Percentiles rank a stretch among this genome's conserved stretches.
These are phyloP conservation scores for Phytopythium chamaehyphon DNA, from an alignment of 352 stramenopile species.

Conservation along the genomic window DNA sequence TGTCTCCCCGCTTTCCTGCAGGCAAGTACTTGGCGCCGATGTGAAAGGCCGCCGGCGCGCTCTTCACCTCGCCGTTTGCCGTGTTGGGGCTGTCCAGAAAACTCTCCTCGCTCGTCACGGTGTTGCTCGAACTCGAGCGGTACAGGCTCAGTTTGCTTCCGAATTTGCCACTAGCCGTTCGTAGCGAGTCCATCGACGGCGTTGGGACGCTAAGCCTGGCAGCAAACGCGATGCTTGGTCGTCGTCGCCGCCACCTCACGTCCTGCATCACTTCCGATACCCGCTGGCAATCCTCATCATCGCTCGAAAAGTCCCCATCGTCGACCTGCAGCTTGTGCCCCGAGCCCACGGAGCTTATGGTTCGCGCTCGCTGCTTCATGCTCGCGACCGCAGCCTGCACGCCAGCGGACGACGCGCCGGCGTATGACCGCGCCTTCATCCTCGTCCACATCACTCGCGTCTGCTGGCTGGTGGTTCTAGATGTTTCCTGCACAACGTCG, in stretches of 20 bases:
- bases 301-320: constrained; percentile 55
- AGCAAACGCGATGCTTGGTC: constrained; percentile 19
- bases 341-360: constrained; percentile 11
- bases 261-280: constrained; percentile 12
- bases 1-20: background rate
- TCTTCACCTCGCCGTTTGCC: constrained; percentile 16
- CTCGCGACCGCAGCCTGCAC: constrained; percentile 22
- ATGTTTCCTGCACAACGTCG: background rate
- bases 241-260: constrained; percentile 16
- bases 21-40: constrained; percentile 10
- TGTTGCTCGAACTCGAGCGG: constrained; percentile 48
- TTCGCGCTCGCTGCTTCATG: constrained; percentile 28
- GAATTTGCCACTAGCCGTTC: constrained; percentile 26
- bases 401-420: constrained; percentile 19
- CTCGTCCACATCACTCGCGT: constrained; percentile 15
- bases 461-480: background rate
- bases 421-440: constrained; percentile 41
- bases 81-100: constrained; percentile 24
- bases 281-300: constrained; percentile 43
- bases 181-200: constrained; percentile 24
- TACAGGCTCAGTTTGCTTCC: constrained; percentile 27
- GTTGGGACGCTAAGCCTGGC: constrained; percentile 26
- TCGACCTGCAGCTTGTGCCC: constrained; percentile 13
- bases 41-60: constrained; percentile 8
- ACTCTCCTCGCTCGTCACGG: constrained; percentile 48